Evolutionary conservation across 2,329 filamentous ascomycete species (phyloP).

Genomic region (Fusarium proliferatum): DNA sequence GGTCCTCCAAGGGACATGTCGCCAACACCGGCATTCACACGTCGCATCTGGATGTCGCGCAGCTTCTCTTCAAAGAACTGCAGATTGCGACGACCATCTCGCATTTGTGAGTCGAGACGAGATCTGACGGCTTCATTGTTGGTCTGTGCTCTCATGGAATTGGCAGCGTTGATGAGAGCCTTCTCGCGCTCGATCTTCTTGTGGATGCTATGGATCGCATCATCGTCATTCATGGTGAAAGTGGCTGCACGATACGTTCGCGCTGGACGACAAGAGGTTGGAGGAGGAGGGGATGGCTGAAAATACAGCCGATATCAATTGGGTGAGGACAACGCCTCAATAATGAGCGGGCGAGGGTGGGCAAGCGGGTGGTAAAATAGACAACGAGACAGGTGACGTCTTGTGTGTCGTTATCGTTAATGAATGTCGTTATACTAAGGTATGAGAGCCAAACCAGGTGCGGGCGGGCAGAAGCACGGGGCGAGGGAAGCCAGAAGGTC

Average conservation of each 20-base stretch:
- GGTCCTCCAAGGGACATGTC: slow-evolving; percentile 69
- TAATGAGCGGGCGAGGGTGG: slow-evolving; percentile 6
- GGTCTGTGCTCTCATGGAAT: slow-evolving; percentile 94
- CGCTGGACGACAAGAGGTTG: slow-evolving; percentile 47
- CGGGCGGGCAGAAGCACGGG: slow-evolving; percentile 1
- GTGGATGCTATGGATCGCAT: slow-evolving; percentile 81
- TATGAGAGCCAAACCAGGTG: slow-evolving; percentile 12
- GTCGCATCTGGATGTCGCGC: slow-evolving; percentile 86
- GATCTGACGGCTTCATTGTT: slow-evolving; percentile 93
- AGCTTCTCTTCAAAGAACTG: slow-evolving; percentile 96
- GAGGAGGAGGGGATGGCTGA: slow-evolving; percentile 14
- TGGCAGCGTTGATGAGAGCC: slow-evolving; percentile 92
- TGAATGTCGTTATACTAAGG: slow-evolving; percentile 1
- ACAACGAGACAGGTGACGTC: slow-evolving; percentile 30
- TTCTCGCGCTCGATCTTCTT: slow-evolving; percentile 99
- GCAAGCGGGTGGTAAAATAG: slow-evolving; percentile 23
- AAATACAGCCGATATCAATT: slow-evolving; percentile 30
- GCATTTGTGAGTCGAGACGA: slow-evolving; percentile 91
- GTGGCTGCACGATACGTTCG: slow-evolving; percentile 54
- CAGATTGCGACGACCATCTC: slow-evolving; percentile 91
- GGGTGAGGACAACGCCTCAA: slow-evolving; percentile 21
- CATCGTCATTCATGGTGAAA: slow-evolving; percentile 71
- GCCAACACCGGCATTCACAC: slow-evolving; percentile 74
- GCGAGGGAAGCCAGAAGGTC: slow-evolving; percentile 13
- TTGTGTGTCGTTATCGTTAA: slow-evolving; percentile 16